Conservation (phyloP, 2,329 filamentous ascomycete species). For the Penicillium sp. region DNA sequence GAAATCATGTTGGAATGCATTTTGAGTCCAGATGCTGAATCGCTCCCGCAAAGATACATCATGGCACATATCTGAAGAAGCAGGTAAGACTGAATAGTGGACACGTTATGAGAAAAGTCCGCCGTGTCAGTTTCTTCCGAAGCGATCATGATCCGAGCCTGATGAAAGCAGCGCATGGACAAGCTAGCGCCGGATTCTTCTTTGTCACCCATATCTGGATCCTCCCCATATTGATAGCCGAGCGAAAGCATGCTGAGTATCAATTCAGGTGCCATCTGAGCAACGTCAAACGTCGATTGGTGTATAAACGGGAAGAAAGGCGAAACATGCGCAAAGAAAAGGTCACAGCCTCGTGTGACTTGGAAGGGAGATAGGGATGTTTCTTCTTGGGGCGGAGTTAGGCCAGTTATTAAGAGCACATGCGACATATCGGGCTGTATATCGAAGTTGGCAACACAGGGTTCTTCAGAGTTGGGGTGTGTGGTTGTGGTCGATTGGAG, state of each 20-base stretch:
- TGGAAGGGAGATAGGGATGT: conserved; percentile 41
- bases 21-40: conserved; percentile 42
- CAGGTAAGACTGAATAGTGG: conserved; percentile 45
- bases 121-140: conserved; percentile 24
- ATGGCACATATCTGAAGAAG: conserved; percentile 50
- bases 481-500: not conserved
- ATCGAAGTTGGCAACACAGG: not conserved
- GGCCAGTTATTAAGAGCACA: not conserved
- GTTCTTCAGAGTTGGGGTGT: not conserved
- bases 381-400: conserved; percentile 26
- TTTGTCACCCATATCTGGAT: conserved; percentile 37
- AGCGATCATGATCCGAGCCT: conserved; percentile 33
- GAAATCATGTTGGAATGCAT: conserved; percentile 49
- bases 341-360: conserved; percentile 36
- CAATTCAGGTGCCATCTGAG: conserved; percentile 29
- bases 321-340: conserved; percentile 45
- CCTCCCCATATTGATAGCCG: conserved; percentile 46
- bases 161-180: conserved; percentile 41
- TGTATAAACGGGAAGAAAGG: conserved; percentile 47
- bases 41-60: conserved; percentile 47
- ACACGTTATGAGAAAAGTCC: conserved; percentile 25
- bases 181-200: conserved; percentile 33
- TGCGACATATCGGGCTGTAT: conserved; percentile 10
- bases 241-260: conserved; percentile 45
- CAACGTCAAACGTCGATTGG: conserved; percentile 41